Conservation (phyloP, 2,329 filamentous ascomycete genomes). For the Sphaerulina populicola region DNA sequence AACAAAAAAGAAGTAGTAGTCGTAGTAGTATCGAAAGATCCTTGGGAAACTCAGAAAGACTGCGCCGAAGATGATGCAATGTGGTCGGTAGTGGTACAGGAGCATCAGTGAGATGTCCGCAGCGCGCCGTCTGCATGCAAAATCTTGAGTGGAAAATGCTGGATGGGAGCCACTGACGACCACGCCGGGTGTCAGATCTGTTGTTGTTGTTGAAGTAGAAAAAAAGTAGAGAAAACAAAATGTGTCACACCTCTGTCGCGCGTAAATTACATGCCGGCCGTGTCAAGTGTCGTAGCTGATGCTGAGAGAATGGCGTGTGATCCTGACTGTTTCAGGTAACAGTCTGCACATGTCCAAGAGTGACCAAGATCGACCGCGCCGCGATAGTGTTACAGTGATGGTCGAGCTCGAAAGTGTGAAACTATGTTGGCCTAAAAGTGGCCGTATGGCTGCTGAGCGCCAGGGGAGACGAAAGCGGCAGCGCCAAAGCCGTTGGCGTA, state of each 20-base stretch:
- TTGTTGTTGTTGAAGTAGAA: constrained; percentile 9
- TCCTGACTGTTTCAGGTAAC: constrained; percentile 12
- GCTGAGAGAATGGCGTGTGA: constrained; percentile 10
- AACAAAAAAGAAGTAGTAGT: not conserved
- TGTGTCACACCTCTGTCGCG: constrained; percentile 10
- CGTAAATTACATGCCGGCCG: constrained; percentile 17
- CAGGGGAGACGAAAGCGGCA: constrained; percentile 16
- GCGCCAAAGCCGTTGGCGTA: constrained; percentile 21
- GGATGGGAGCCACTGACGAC: constrained; percentile 6
- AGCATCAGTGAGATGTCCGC: constrained; percentile 13
- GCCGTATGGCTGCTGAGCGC: constrained; percentile 22
- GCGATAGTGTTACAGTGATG: constrained; percentile 18
- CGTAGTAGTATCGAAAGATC: constrained; percentile 4
- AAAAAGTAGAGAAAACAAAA: not conserved
- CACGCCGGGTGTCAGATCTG: constrained; percentile 14
- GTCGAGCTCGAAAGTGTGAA: constrained; percentile 3
- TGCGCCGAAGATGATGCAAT: constrained; percentile 14
- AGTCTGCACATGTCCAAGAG: constrained; percentile 9
- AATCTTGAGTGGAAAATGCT: constrained; percentile 11
- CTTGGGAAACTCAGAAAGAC: constrained; percentile 3
- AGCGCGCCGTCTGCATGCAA: constrained; percentile 13
- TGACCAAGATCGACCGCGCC: constrained; percentile 2
- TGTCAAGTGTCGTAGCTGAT: constrained; percentile 19
- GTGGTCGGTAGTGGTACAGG: constrained; percentile 16
- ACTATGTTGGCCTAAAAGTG: constrained; percentile 20